Conservation (phyloP, 2,329 filamentous ascomycete genomes). For the Davidsoniella virescens region DNA sequence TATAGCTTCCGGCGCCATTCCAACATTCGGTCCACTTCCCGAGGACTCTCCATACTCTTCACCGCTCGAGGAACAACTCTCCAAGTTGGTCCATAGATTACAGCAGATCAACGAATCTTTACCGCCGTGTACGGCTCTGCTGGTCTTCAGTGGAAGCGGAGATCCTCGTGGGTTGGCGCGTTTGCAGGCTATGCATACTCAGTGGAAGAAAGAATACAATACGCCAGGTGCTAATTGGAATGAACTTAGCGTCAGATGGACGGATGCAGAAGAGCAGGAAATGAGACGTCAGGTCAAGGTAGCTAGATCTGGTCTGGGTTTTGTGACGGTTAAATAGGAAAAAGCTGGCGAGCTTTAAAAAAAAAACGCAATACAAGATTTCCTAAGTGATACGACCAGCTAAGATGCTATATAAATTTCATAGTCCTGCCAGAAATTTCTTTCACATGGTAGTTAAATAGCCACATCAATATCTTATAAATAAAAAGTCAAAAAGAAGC, state of each 20-base stretch:
- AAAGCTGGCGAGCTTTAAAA: background rate
- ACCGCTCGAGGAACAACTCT: slow-evolving; percentile 30
- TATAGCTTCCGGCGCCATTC: slow-evolving; percentile 18
- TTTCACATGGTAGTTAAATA: too few relatives aligned
- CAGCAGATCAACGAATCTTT: slow-evolving; percentile 38
- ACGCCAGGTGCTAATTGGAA: slow-evolving; percentile 49
- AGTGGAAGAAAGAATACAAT: slow-evolving; percentile 49
- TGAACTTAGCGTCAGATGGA: slow-evolving; percentile 50
- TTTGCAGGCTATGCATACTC: slow-evolving; percentile 41
- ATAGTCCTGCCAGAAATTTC: too few relatives aligned
- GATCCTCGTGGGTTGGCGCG: slow-evolving; percentile 51
- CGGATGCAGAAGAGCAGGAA: slow-evolving; percentile 47
- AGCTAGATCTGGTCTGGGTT: slow-evolving; percentile 47
- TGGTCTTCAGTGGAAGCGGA: slow-evolving; percentile 50
- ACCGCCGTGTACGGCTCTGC: slow-evolving; percentile 47
- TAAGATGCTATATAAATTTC: too few relatives aligned
- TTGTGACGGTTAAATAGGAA: slow-evolving; percentile 45
- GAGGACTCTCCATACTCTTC: slow-evolving; percentile 14
- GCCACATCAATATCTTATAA: too few relatives aligned
- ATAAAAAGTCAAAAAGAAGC: too few relatives aligned
- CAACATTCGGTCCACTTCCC: slow-evolving; percentile 11
- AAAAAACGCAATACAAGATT: too few relatives aligned
- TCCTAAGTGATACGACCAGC: too few relatives aligned
- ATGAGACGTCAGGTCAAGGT: slow-evolving; percentile 38
- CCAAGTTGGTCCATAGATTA: slow-evolving; percentile 32